Percentiles rank a stretch among this genome's conserved stretches.
phyloP scores from a whole-genome alignment of 116 monocot species.

The Dioscorea cayenensis region DNA sequence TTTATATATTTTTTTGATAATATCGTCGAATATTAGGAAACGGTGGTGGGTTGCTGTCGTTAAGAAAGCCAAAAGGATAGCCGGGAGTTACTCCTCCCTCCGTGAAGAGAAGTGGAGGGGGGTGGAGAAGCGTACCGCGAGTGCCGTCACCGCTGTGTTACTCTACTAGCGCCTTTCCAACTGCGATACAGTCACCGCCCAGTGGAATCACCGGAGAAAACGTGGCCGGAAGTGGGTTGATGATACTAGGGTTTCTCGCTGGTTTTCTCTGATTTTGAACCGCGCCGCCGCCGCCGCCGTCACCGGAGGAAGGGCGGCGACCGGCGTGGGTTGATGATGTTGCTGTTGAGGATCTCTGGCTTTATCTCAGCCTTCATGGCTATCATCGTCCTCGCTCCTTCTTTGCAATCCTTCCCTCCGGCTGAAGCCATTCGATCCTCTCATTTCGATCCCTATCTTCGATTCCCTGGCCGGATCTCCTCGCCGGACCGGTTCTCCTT shows the following conservation, averaged over 20 bases:
- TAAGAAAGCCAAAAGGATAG: not conserved
- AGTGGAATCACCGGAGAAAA: not conserved
- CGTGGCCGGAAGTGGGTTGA: slow-evolving; percentile 16
- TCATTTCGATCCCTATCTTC: slow-evolving; percentile 39
- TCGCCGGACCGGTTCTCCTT: slow-evolving; percentile 14
- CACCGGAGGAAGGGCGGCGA: not conserved
- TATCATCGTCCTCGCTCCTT: slow-evolving; percentile 72
- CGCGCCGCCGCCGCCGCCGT: slow-evolving; percentile 7
- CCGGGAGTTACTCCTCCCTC: not conserved
- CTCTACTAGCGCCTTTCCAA: not conserved
- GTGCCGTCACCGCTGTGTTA: not conserved
- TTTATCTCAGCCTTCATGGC: slow-evolving; percentile 53
- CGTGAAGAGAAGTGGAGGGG: not conserved
- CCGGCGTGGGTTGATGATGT: slow-evolving; percentile 41
- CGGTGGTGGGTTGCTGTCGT: not conserved
- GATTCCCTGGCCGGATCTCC: slow-evolving; percentile 5
- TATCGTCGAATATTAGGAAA: slow-evolving; percentile 1
- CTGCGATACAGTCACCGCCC: too few relatives aligned
- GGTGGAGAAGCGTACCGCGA: not conserved
- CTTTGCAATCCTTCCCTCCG: slow-evolving; percentile 76
- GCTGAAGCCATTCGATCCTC: slow-evolving; percentile 91
- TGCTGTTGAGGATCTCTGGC: slow-evolving; percentile 58
- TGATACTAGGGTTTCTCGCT: slow-evolving; percentile 4
- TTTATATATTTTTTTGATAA: too few relatives aligned
- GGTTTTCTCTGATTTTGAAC: not conserved